These are phyloP conservation scores for Globisporangium cystogenes DNA, from an alignment of 352 stramenopile species.

Conservation along the genomic window DNA sequence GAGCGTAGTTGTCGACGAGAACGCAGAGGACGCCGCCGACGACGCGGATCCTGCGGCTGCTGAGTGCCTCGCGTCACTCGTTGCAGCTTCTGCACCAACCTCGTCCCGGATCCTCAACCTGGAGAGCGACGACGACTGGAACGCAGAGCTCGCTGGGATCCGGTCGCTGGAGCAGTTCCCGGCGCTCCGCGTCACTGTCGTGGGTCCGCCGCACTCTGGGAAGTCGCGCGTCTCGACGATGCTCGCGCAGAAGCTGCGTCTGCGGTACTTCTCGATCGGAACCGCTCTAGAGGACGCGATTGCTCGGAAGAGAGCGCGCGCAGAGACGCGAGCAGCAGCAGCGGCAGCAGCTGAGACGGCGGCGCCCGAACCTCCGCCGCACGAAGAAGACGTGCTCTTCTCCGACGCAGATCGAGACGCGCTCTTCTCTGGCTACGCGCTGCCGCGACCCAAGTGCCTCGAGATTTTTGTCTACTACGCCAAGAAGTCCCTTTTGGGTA, in stretches of 20 bases:
- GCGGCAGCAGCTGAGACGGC: background rate
- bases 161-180: conserved; percentile 34
- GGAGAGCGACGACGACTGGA: conserved; percentile 29
- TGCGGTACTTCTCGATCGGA: conserved; percentile 45
- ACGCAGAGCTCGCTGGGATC: conserved; percentile 34
- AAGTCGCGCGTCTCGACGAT: conserved; percentile 50
- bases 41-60: background rate
- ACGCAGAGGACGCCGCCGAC: background rate
- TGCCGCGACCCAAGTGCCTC: conserved; percentile 23
- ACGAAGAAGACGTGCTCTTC: conserved; percentile 28
- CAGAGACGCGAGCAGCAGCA: conserved; percentile 1
- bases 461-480: conserved; percentile 35
- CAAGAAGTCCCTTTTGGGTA: conserved; percentile 30
- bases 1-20: background rate
- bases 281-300: conserved; percentile 37
- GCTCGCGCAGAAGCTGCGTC: conserved; percentile 31
- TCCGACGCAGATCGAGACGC: conserved; percentile 26
- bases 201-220: conserved; percentile 44
- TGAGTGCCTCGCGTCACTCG: background rate
- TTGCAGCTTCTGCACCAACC: conserved; percentile 1
- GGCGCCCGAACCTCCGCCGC: background rate
- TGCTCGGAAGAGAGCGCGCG: conserved; percentile 13
- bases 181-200: conserved; percentile 41
- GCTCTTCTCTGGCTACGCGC: conserved; percentile 25
- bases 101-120: conserved; percentile 15